A percentile compares a stretch with the other conserved stretches of the same genome.
Conservation (phyloP, 2,329 filamentous ascomycete genomes). For the Hawksworthiomyces lignivorus region DNA sequence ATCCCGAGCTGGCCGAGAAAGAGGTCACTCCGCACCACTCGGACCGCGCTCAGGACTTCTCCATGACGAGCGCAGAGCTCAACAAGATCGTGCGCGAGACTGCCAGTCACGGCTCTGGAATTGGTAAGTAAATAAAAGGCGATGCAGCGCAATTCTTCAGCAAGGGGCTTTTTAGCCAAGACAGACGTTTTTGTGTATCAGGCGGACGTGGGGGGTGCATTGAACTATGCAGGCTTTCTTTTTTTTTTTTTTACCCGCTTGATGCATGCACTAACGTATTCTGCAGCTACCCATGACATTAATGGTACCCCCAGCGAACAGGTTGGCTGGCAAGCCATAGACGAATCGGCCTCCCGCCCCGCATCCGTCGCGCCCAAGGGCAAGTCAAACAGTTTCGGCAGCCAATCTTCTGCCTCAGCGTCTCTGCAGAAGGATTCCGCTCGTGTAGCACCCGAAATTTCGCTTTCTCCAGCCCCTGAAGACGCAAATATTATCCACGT, state of each 20-base stretch:
- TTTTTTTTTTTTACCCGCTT: constrained; percentile 1
- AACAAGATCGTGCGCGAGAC: constrained; percentile 82
- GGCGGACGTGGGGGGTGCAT: no score
- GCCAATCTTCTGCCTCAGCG: constrained; percentile 15
- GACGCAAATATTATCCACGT: constrained; percentile 64
- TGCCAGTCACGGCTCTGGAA: constrained; percentile 42
- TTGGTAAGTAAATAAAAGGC: no score
- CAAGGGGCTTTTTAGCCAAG: no score
- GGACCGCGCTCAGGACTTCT: constrained; percentile 61
- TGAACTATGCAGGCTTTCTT: no score
- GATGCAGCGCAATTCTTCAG: no score
- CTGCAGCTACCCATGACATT: constrained; percentile 54
- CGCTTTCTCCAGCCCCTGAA: constrained; percentile 22
- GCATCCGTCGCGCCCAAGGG: constrained; percentile 14
- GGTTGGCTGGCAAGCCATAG: constrained; percentile 77
- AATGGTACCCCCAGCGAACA: constrained; percentile 81
- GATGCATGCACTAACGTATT: constrained; percentile 21
- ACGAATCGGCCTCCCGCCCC: constrained; percentile 68
- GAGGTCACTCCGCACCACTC: constrained; percentile 54
- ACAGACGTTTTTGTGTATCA: no score
- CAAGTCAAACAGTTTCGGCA: constrained; percentile 11
- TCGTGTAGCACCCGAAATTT: constrained; percentile 18
- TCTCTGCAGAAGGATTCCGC: constrained; percentile 24
- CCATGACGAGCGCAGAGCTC: constrained; percentile 80
- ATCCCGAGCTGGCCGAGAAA: constrained; percentile 73